These are phyloP conservation scores for Singerocomus inundabilis DNA, from an alignment of 1,284 basidiomycete genomes.

Conservation along the genomic window DNA sequence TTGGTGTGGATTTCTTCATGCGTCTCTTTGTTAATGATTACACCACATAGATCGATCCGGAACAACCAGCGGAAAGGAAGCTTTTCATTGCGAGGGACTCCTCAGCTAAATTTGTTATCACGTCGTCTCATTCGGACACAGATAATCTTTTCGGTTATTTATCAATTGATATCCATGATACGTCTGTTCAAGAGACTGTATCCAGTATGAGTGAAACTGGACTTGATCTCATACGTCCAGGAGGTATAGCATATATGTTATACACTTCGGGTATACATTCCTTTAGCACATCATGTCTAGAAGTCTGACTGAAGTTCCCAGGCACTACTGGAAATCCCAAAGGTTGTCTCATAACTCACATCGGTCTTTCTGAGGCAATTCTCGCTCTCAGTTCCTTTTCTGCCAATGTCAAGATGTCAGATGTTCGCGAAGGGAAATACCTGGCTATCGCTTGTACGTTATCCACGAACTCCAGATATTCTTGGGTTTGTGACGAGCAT, in stretches of 20 bases:
- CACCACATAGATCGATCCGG: constrained; percentile 46
- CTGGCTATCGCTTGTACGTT: constrained; percentile 45
- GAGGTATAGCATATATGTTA: constrained; percentile 47
- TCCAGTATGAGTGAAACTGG: constrained; percentile 30
- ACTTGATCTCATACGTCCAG: constrained; percentile 33
- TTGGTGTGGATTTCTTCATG: constrained; percentile 33
- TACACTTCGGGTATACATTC: constrained; percentile 48
- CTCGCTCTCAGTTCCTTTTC: constrained; percentile 41
- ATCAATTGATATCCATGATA: constrained; percentile 35
- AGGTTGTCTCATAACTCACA: constrained; percentile 52
- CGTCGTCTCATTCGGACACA: constrained; percentile 29
- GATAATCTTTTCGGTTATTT: constrained; percentile 32
- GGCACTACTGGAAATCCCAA: constrained; percentile 57
- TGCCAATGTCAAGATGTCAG: constrained; percentile 37
- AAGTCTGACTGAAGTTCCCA: constrained; percentile 17
- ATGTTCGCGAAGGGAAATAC: constrained; percentile 40
- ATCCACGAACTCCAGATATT: neutral
- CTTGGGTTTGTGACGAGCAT: neutral
- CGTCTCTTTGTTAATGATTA: constrained; percentile 1
- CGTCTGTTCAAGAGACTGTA: constrained; percentile 28
- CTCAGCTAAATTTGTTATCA: constrained; percentile 43
- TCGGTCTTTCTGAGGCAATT: constrained; percentile 44
- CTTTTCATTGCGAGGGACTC: constrained; percentile 48
- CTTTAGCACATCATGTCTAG: neutral
- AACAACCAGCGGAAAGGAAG: constrained; percentile 49